These are phyloP conservation scores for Tuber microsphaerosporum DNA, from an alignment of 495 filamentous ascomycete genomes.

Conservation along the genomic window DNA sequence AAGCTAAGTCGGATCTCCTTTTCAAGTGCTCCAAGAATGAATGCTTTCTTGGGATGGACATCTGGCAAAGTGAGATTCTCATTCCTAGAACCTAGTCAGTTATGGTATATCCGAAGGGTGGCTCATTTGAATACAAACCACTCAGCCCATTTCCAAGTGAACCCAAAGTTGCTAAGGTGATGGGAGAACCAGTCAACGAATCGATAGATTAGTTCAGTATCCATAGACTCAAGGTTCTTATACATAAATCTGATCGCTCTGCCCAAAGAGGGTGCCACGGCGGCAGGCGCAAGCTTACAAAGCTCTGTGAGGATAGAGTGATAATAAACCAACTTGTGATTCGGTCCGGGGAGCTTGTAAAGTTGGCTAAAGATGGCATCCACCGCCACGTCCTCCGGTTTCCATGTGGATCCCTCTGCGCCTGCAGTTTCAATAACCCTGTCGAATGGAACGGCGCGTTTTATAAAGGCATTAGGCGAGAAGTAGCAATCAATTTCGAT, in stretches of 20 bases:
- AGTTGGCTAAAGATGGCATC: constrained; percentile 95
- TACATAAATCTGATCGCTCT: constrained; percentile 90
- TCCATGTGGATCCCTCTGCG: constrained; percentile 71
- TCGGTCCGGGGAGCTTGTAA: constrained; percentile 74
- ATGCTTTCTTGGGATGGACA: constrained; percentile 81
- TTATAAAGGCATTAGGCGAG: constrained; percentile 76
- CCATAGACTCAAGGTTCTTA: constrained; percentile 67
- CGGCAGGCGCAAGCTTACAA: constrained; percentile 89
- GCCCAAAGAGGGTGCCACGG: constrained; percentile 90
- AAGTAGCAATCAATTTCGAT: constrained; percentile 96
- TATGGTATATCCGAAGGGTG: neutral
- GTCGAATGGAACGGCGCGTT: constrained; percentile 86
- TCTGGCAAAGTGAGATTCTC: constrained; percentile 72
- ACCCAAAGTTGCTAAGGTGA: constrained; percentile 97
- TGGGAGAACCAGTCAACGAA: constrained; percentile 98
- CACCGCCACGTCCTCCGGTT: constrained; percentile 93
- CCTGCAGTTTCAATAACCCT: constrained; percentile 67
- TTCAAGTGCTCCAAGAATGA: constrained; percentile 81
- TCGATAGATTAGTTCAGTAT: constrained; percentile 75
- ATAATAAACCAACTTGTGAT: constrained; percentile 94
- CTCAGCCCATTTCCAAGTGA: constrained; percentile 99
- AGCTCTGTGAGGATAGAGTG: constrained; percentile 88
- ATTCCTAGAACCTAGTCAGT: constrained; percentile 39
- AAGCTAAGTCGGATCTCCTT: constrained; percentile 97
- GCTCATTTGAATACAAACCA: constrained; percentile 49